These are phyloP conservation scores for Pouteria campechiana DNA, from an alignment of 179 eudicot species.

Conservation along the genomic window DNA sequence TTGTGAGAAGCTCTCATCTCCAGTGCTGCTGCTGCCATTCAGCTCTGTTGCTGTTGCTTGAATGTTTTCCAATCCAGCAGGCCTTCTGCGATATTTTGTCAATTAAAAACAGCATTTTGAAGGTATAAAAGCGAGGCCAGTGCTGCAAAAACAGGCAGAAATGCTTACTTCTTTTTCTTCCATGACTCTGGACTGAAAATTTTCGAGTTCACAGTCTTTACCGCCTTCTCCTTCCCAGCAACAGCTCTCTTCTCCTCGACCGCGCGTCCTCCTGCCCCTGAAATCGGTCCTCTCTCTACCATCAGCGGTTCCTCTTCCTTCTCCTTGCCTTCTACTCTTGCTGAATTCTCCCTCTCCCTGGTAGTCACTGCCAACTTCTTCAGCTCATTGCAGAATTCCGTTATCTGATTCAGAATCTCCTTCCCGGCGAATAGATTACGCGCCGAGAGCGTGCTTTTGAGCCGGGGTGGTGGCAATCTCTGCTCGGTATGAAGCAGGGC, in stretches of 20 bases:
- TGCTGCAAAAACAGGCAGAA: not conserved
- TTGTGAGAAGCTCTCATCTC: constrained; percentile 19
- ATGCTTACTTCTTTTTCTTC: constrained; percentile 29
- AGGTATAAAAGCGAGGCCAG: not conserved
- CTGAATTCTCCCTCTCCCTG: constrained; percentile 24
- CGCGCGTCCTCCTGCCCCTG: constrained; percentile 2
- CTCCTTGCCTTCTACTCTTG: constrained; percentile 6
- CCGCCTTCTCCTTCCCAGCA: constrained; percentile 25
- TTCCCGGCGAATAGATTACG: constrained; percentile 64
- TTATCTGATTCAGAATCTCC: constrained; percentile 50
- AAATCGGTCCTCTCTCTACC: constrained; percentile 1
- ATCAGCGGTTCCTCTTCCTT: constrained; percentile 2
- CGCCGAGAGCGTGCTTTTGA: constrained; percentile 53
- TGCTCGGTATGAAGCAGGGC: constrained; percentile 12
- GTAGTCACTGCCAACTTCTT: constrained; percentile 45
- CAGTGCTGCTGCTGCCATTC: constrained; percentile 27
- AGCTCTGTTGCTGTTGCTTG: constrained; percentile 36
- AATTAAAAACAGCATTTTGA: not conserved
- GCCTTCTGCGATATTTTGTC: constrained; percentile 24
- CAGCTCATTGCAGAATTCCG: constrained; percentile 70
- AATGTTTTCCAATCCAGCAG: constrained; percentile 50
- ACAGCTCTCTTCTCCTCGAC: constrained; percentile 3
- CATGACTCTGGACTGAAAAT: no score
- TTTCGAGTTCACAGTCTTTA: no score
- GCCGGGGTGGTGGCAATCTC: constrained; percentile 29